These are phyloP conservation scores for Arctium lappa DNA, from an alignment of 129 eudicot species.

Conservation along the genomic window DNA sequence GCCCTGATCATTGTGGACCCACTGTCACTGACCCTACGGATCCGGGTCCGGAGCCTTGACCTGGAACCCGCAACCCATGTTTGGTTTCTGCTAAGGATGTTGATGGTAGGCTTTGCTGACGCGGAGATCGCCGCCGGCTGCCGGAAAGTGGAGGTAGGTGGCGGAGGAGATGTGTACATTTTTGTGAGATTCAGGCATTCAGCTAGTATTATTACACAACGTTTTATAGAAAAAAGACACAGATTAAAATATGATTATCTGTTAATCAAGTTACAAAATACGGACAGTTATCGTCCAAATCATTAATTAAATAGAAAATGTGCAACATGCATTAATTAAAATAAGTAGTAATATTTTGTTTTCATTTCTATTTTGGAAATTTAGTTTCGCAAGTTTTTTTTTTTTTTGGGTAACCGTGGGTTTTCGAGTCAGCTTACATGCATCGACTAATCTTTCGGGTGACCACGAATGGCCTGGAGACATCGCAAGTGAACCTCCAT, in stretches of 20 bases:
- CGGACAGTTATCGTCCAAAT: neutral
- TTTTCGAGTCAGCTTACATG: too few species aligned
- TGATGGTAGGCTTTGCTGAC: slow-evolving; percentile 13
- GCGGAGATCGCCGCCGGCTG: slow-evolving; percentile 25
- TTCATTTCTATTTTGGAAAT: too few species aligned
- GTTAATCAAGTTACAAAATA: neutral
- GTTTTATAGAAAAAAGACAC: neutral
- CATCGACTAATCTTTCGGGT: too few species aligned
- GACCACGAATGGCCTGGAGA: too few species aligned
- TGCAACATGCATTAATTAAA: neutral
- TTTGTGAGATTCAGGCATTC: neutral
- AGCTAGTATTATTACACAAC: neutral
- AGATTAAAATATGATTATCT: neutral
- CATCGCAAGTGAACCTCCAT: too few species aligned
- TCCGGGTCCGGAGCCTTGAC: slow-evolving; percentile 2
- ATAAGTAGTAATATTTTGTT: neutral
- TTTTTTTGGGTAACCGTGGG: too few species aligned
- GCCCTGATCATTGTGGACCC: slow-evolving; percentile 22
- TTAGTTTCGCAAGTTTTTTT: too few species aligned
- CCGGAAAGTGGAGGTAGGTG: slow-evolving; percentile 24
- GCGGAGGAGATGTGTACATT: slow-evolving; percentile 4
- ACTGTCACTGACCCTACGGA: neutral
- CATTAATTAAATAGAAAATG: neutral
- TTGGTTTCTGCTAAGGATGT: neutral
- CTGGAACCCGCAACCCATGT: slow-evolving; percentile 6